Percentiles rank a stretch among this genome's conserved stretches.
phyloP scores from a whole-genome alignment of 2,329 filamentous ascomycete species.

The Fusarium kyushuense region DNA sequence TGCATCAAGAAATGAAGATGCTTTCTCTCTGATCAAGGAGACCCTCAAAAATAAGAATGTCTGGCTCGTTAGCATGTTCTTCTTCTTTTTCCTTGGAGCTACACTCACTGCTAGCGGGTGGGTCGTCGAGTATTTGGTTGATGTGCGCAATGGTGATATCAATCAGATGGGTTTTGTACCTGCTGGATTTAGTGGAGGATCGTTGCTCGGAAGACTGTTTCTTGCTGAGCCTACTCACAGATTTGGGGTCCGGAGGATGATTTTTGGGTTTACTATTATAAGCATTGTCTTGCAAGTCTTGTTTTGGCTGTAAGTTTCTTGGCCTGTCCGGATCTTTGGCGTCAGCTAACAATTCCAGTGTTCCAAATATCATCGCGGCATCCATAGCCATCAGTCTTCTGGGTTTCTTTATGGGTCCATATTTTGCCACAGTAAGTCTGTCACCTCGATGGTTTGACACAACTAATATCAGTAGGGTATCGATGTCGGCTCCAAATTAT shows the following conservation, averaged over 20 bases:
- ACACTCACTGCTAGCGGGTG: conserved; percentile 69
- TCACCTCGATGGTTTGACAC: fast-evolving
- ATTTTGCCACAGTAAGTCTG: conserved; percentile 65
- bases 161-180: conserved; percentile 71
- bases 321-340: fast-evolving
- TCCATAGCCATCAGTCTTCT: conserved; percentile 66
- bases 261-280: conserved; percentile 64
- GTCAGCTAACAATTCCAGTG: conserved; percentile 43
- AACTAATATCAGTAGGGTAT: conserved; percentile 57
- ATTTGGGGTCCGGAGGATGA: conserved; percentile 69
- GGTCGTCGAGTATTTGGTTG: conserved; percentile 74
- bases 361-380: conserved; percentile 61
- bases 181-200: conserved; percentile 69
- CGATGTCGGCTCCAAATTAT: conserved; percentile 64
- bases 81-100: conserved; percentile 72
- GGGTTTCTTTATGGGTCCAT: conserved; percentile 69
- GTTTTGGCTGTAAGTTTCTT: conserved; percentile 65
- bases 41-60: conserved; percentile 61
- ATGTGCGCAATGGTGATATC: conserved; percentile 68
- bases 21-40: conserved; percentile 58
- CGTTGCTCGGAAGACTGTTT: conserved; percentile 66
- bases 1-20: conserved; percentile 48
- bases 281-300: conserved; percentile 67
- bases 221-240: conserved; percentile 70
- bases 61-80: conserved; percentile 72